Percentiles rank a stretch among this genome's conserved stretches.
Evolutionary conservation across 2,329 filamentous ascomycete genomes (phyloP).

Genomic region (Furcasterigmium furcatum): DNA sequence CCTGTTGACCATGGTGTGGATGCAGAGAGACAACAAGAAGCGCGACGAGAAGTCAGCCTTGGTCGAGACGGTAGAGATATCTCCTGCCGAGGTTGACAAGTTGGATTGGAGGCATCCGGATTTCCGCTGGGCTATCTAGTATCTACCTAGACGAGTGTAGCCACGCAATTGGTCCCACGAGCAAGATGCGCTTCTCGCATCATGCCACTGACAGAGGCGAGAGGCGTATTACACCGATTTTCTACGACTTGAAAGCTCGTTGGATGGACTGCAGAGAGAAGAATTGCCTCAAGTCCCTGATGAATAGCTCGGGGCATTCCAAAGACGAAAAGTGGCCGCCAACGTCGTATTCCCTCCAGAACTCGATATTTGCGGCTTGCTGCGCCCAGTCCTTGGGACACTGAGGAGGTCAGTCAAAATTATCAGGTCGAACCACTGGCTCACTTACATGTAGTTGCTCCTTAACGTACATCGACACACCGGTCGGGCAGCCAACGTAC

Average conservation of each 20-base stretch:
- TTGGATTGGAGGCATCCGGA: constrained; percentile 14
- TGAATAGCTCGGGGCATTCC: constrained; percentile 4
- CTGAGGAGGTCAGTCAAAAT: neutral
- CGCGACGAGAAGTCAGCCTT: constrained; percentile 4
- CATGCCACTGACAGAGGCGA: too few species aligned
- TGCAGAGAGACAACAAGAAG: constrained; percentile 13
- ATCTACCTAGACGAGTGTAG: too few species aligned
- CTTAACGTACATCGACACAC: constrained; percentile 2
- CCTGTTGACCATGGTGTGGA: constrained; percentile 7
- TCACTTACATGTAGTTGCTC: neutral
- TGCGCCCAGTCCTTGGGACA: constrained; percentile 7
- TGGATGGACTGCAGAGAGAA: neutral
- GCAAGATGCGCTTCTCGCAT: too few species aligned
- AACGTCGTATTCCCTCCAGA: constrained; percentile 6
- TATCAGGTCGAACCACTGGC: too few species aligned
- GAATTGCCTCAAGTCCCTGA: constrained; percentile 5
- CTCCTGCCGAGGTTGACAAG: constrained; percentile 3
- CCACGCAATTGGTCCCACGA: too few species aligned
- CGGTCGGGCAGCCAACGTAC: neutral
- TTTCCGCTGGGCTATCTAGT: constrained; percentile 13
- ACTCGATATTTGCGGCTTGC: constrained; percentile 7
- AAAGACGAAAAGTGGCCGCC: constrained; percentile 8
- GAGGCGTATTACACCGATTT: too few species aligned
- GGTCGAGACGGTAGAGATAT: constrained; percentile 8
- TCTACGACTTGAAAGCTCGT: neutral